Conservation (phyloP, 2,329 filamentous ascomycete genomes). For the Fusarium bulbicola region DNA sequence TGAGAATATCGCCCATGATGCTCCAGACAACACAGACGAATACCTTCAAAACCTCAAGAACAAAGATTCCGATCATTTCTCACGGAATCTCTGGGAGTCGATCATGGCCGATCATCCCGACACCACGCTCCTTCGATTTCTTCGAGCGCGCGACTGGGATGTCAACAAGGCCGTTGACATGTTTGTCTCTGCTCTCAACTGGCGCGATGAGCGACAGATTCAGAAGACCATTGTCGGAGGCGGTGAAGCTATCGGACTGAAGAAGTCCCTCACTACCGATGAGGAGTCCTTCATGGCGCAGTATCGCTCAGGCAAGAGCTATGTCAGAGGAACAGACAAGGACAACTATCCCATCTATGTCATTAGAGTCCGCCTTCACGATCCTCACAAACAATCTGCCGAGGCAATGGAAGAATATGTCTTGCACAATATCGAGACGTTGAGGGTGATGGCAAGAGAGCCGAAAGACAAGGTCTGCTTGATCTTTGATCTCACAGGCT, state of each 20-base stretch:
- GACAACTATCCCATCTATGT: constrained; percentile 49
- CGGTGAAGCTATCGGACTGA: constrained; percentile 47
- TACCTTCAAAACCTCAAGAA: constrained; percentile 5
- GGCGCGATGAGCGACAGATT: constrained; percentile 48
- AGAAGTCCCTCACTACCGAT: constrained; percentile 32
- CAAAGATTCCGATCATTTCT: constrained; percentile 26
- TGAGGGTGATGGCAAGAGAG: constrained; percentile 41
- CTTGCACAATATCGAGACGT: constrained; percentile 52
- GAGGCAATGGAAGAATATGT: constrained; percentile 50
- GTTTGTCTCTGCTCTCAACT: constrained; percentile 50
- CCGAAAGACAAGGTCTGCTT: constrained; percentile 48
- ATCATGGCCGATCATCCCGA: constrained; percentile 49
- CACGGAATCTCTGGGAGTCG: constrained; percentile 14
- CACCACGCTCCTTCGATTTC: constrained; percentile 51
- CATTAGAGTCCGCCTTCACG: constrained; percentile 43
- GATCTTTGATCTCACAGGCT: constrained; percentile 77
- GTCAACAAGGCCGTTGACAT: constrained; percentile 51
- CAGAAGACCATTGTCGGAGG: constrained; percentile 45
- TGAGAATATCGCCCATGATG: neutral
- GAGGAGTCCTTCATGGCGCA: constrained; percentile 51
- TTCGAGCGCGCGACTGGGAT: constrained; percentile 53
- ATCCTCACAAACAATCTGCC: constrained; percentile 44
- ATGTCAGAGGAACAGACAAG: constrained; percentile 50
- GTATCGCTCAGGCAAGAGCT: constrained; percentile 50
- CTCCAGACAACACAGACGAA: neutral